Percentiles rank a stretch among this genome's conserved stretches.
phyloP scores from a whole-genome alignment of 176 grass and related monocot species.

The Cenchrus fungigraminus region DNA sequence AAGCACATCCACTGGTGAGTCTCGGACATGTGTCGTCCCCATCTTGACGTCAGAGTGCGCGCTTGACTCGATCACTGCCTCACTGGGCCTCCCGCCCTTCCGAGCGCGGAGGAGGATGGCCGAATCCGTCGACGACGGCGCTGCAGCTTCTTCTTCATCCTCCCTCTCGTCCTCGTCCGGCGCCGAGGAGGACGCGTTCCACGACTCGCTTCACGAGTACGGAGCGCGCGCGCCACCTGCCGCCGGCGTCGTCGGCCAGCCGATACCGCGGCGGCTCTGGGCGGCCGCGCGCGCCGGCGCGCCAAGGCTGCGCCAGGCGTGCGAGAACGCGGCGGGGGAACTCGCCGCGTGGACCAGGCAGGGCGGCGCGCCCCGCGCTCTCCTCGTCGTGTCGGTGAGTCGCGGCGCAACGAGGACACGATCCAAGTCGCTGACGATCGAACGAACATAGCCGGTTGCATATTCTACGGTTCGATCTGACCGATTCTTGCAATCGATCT shows the following conservation, averaged over 20 bases:
- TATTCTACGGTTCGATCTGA: background rate
- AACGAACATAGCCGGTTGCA: background rate
- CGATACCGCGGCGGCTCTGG: slow-evolving; percentile 31
- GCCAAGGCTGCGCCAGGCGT: slow-evolving; percentile 50
- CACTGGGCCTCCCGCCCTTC: background rate
- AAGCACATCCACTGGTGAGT: background rate
- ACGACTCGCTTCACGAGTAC: background rate
- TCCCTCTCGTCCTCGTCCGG: background rate
- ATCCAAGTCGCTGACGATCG: background rate
- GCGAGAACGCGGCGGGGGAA: slow-evolving; percentile 39
- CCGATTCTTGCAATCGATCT: background rate
- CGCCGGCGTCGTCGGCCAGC: background rate
- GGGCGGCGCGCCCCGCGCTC: slow-evolving; percentile 51
- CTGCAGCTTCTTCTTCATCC: background rate
- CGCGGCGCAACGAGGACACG: background rate
- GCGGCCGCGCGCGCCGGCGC: slow-evolving; percentile 32
- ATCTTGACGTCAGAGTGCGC: background rate
- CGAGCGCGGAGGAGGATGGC: background rate
- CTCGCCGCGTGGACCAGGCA: slow-evolving; percentile 63
- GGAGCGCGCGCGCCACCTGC: slow-evolving; percentile 11
- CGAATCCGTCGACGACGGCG: slow-evolving; percentile 18
- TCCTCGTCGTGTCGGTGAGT: slow-evolving; percentile 71
- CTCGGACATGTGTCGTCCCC: background rate
- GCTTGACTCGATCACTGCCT: background rate
- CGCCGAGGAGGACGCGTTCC: slow-evolving; percentile 30